Conservation (phyloP, 2,329 filamentous ascomycete genomes). For the Colletotrichum tropicale region DNA sequence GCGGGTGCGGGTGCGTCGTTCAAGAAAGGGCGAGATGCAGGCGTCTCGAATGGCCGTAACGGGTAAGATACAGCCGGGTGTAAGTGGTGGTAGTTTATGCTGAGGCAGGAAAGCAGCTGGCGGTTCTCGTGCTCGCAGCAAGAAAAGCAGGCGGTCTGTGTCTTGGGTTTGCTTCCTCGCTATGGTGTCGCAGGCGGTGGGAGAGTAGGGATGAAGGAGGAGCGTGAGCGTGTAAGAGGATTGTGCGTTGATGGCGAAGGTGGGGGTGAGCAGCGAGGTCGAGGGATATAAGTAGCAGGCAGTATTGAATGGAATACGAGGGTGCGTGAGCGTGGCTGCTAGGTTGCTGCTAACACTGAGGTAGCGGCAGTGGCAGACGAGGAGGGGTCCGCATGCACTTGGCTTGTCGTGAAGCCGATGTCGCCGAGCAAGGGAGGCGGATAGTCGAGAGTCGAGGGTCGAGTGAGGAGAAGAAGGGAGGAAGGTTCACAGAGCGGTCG, state of each 20-base stretch:
- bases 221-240: conserved; percentile 20
- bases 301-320: neutral
- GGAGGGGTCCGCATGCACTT: neutral
- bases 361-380: neutral
- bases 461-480: neutral
- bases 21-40: conserved; percentile 10
- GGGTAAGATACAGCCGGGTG: conserved; percentile 4
- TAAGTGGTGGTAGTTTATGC: neutral
- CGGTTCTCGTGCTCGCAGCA: neutral
- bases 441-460: neutral
- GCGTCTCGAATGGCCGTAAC: conserved; percentile 15
- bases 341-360: neutral
- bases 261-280: neutral
- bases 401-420: conserved; percentile 6
- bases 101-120: neutral
- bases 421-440: conserved; percentile 10
- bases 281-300: conserved; percentile 2
- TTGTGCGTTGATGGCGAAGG: neutral
- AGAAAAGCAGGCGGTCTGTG: conserved; percentile 12
- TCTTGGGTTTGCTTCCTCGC: conserved; percentile 8
- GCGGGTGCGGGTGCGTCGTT: neutral
- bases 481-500: neutral
- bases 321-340: neutral
- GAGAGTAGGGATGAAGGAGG: conserved; percentile 18
- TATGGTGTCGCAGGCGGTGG: conserved; percentile 6